phyloP scores from a whole-genome alignment of 768 basidiomycete genomes.

The Pisolithus microcarpus region DNA sequence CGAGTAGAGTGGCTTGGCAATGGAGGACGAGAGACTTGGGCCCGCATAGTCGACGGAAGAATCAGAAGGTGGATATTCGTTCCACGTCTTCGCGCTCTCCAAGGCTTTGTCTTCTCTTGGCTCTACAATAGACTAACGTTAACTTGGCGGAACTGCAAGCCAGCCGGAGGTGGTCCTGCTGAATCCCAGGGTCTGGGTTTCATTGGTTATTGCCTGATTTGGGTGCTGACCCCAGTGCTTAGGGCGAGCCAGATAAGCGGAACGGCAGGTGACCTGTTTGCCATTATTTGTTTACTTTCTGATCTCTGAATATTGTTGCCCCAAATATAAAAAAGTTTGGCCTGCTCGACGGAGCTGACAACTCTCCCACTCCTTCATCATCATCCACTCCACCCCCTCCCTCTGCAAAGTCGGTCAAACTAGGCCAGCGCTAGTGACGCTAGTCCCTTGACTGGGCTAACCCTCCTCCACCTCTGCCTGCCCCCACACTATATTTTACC shows the following conservation, averaged over 20 bases:
- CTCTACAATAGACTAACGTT: too few species aligned
- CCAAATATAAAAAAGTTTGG: slow-evolving; percentile 29
- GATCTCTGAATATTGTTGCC: slow-evolving; percentile 16
- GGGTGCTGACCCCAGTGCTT: slow-evolving; percentile 10
- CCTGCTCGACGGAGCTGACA: slow-evolving; percentile 16
- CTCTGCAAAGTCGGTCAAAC: not conserved
- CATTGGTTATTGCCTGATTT: slow-evolving; percentile 2
- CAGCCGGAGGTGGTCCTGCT: not conserved
- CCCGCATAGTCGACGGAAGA: too few species aligned
- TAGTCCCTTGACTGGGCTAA: slow-evolving; percentile 8
- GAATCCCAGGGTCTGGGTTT: slow-evolving; percentile 11
- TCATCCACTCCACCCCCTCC: not conserved
- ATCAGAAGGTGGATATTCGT: too few species aligned
- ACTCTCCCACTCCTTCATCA: slow-evolving; percentile 26
- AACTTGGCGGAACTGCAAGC: too few species aligned
- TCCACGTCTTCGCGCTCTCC: too few species aligned
- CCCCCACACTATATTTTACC: not conserved
- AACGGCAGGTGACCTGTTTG: slow-evolving; percentile 15
- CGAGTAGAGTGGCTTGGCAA: too few species aligned
- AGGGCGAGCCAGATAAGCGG: slow-evolving; percentile 13
- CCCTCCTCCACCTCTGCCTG: not conserved
- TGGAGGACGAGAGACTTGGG: too few species aligned
- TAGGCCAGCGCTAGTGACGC: slow-evolving; percentile 11
- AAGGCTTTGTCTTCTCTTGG: too few species aligned
- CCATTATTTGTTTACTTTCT: slow-evolving; percentile 15